Percentiles rank a stretch among this genome's conserved stretches.
Evolutionary conservation across 73 alveolate species (phyloP).

Genomic region (Paramecium primaurelia): DNA sequence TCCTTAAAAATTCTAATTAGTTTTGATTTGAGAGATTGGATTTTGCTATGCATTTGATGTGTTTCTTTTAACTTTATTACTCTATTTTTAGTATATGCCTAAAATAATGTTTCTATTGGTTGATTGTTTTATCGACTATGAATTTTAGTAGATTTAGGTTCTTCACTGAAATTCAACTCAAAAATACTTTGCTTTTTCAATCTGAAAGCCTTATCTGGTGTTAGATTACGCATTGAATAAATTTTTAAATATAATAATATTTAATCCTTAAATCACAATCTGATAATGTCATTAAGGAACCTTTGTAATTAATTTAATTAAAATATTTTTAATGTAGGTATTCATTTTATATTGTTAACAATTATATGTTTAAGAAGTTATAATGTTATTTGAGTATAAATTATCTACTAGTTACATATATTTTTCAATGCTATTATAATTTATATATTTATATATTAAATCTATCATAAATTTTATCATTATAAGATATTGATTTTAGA

Average conservation of each 20-base stretch:
- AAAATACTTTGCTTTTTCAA: background rate
- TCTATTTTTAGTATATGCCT: background rate
- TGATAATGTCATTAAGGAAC: background rate
- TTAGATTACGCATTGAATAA: constrained; percentile 21
- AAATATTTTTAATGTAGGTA: no score
- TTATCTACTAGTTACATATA: background rate
- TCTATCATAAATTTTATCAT: background rate
- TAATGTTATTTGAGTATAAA: background rate
- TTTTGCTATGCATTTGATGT: background rate
- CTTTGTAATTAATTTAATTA: no score
- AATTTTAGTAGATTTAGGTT: background rate
- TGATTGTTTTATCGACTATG: background rate
- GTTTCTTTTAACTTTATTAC: background rate
- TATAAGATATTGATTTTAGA: no score
- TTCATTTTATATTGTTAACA: background rate
- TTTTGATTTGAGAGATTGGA: background rate
- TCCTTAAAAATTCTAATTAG: background rate
- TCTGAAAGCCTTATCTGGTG: background rate
- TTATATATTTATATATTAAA: no score
- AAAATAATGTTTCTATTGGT: background rate
- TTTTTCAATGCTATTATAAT: background rate
- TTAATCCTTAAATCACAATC: background rate
- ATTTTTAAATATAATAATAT: background rate
- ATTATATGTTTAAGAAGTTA: background rate
- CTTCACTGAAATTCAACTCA: background rate